Evolutionary conservation across 2,329 filamentous ascomycete species (phyloP).

Genomic region (Beauveria medogensis): DNA sequence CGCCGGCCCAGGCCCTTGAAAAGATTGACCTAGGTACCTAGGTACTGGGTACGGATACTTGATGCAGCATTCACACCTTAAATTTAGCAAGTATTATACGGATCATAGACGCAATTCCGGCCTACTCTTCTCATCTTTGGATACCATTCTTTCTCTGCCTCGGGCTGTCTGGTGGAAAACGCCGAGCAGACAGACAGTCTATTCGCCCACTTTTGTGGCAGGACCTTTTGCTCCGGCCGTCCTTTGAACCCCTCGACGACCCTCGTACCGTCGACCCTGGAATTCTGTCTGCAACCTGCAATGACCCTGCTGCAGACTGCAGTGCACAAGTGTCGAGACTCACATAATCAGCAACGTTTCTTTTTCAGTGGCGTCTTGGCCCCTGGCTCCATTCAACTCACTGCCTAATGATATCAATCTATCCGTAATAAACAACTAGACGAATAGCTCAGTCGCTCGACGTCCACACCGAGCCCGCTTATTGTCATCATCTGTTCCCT

Average conservation of each 20-base stretch:
- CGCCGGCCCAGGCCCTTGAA: not conserved
- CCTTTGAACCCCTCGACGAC: not conserved
- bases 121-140: too few species aligned
- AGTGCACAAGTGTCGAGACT: not conserved
- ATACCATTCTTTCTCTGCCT: not conserved
- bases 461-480: not conserved
- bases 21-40: not conserved
- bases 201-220: not conserved
- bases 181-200: not conserved
- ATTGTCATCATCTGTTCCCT: not conserved
- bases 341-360: not conserved
- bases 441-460: too few species aligned
- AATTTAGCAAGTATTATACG: too few species aligned
- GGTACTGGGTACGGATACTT: too few species aligned
- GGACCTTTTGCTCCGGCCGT: not conserved
- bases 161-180: not conserved
- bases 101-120: too few species aligned
- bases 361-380: not conserved
- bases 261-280: not conserved
- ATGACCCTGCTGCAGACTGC: not conserved
- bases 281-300: not conserved
- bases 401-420: too few species aligned
- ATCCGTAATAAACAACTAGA: too few species aligned
- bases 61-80: too few species aligned
- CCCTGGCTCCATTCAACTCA: too few species aligned